These are phyloP conservation scores for Sporothrix protearum DNA, from an alignment of 2,329 filamentous ascomycete genomes.

Conservation along the genomic window DNA sequence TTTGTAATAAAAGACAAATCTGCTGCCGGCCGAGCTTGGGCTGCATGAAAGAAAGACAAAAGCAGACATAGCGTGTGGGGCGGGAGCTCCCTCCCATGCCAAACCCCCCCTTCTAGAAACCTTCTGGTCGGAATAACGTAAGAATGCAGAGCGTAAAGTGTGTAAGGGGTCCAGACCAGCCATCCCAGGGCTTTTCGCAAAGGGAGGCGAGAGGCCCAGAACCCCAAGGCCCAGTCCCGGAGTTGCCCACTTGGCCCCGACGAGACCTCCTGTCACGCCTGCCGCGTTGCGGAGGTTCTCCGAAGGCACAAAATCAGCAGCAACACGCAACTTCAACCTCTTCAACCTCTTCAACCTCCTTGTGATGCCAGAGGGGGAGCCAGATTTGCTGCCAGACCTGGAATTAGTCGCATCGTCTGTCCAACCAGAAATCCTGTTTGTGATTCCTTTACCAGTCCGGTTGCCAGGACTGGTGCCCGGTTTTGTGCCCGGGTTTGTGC, in stretches of 20 bases:
- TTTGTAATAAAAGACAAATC: background rate
- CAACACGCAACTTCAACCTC: no score
- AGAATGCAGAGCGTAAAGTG: background rate
- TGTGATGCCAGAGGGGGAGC: no score
- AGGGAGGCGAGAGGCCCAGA: no score
- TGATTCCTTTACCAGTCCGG: no score
- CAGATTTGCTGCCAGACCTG: no score
- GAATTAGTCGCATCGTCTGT: no score
- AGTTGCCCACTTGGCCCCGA: background rate
- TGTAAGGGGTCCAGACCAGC: background rate
- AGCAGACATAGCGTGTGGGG: background rate
- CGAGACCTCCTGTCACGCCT: background rate
- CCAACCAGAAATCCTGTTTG: no score
- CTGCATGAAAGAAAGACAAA: background rate
- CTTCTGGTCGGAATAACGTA: background rate
- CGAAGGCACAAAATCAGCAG: no score
- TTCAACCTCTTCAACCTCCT: no score
- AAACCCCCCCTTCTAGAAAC: background rate
- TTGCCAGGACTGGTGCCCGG: no score
- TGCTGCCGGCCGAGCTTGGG: no score
- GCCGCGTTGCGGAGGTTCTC: background rate
- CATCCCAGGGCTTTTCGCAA: background rate
- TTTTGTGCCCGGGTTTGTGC: no score
- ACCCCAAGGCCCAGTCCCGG: background rate
- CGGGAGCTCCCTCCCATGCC: background rate